These are phyloP conservation scores for Plasmodium vinckei DNA, from an alignment of 169 alveolate species.

Conservation along the genomic window DNA sequence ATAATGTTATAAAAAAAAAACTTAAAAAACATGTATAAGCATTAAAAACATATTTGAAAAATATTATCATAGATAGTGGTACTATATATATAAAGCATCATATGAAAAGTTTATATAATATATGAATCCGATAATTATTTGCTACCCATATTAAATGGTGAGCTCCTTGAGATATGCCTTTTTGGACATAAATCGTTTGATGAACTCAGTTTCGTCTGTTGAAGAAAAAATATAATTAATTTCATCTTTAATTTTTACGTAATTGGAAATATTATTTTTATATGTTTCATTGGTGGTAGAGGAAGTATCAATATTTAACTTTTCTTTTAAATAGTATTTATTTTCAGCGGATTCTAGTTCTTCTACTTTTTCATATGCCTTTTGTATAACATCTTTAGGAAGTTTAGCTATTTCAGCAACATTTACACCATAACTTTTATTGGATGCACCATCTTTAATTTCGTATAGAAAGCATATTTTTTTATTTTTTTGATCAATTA, in stretches of 20 bases:
- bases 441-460: conserved; percentile 92
- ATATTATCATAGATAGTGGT: too few relatives aligned
- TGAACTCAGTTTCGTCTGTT: conserved; percentile 27
- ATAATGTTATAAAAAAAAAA: too few relatives aligned
- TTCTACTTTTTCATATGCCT: conserved; percentile 75
- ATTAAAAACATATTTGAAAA: too few relatives aligned
- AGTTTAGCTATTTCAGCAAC: conserved; percentile 95
- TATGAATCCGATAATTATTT: too few relatives aligned
- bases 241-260: conserved; percentile 69
- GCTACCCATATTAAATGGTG: not conserved
- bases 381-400: conserved; percentile 86
- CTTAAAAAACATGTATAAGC: too few relatives aligned
- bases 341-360: conserved; percentile 74
- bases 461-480: conserved; percentile 90
- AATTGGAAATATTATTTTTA: conserved; percentile 68
- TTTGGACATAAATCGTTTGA: conserved; percentile 61
- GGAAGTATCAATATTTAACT: conserved; percentile 50
- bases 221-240: conserved; percentile 47
- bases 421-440: conserved; percentile 94
- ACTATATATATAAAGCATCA: too few relatives aligned
- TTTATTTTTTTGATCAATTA: conserved; percentile 77
- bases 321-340: conserved; percentile 70
- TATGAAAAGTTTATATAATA: too few relatives aligned
- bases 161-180: conserved; percentile 51
- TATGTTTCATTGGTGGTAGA: conserved; percentile 35